phyloP scores from a whole-genome alignment of 768 basidiomycete species.

The Termitomyces sp. region DNA sequence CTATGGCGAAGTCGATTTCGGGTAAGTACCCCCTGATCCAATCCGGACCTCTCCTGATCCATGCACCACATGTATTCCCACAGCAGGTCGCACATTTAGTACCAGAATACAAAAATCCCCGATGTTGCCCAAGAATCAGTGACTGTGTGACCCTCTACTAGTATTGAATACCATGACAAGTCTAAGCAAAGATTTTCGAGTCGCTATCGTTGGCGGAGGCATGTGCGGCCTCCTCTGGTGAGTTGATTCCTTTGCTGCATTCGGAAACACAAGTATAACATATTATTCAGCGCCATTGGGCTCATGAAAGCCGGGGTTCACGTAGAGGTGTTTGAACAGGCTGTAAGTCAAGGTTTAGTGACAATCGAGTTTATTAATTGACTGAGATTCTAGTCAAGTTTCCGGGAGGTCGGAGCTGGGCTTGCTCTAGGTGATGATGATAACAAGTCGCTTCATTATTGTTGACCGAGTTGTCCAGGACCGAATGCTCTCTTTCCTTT shows the following conservation, averaged over 20 bases:
- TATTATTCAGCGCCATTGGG: neutral
- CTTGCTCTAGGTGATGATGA: conserved; percentile 37
- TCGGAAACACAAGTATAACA: neutral
- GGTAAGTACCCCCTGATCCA: neutral
- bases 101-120: neutral
- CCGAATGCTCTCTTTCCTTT: conserved; percentile 46
- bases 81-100: neutral
- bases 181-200: neutral
- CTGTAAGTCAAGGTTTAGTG: neutral
- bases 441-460: neutral
- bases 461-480: conserved; percentile 24
- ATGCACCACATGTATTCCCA: neutral
- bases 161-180: neutral
- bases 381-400: conserved; percentile 30
- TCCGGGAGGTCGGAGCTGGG: conserved; percentile 50
- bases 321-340: neutral
- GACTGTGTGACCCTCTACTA: neutral
- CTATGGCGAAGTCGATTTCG: neutral
- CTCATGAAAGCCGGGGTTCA: neutral
- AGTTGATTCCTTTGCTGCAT: no score
- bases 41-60: neutral
- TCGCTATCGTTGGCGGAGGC: neutral
- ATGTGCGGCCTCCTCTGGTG: neutral
- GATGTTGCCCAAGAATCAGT: neutral
- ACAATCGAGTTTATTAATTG: neutral